A percentile compares a stretch with the other conserved stretches of the same genome.
Evolutionary conservation across 345 rosid genomes (phyloP).

Genomic region (Camelina neglecta): DNA sequence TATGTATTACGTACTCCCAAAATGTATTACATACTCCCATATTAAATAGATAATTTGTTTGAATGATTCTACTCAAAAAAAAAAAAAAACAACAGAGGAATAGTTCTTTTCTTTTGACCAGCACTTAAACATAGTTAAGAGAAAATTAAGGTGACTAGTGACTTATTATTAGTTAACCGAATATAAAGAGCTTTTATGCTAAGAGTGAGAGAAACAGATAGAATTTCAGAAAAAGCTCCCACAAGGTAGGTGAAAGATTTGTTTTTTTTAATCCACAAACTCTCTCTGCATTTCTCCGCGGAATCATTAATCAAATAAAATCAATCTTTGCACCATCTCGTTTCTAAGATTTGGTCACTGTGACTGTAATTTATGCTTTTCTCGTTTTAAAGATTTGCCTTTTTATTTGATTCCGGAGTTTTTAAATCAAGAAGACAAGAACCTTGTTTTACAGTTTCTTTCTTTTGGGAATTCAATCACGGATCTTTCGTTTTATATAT

Average conservation of each 20-base stretch:
- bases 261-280: not conserved
- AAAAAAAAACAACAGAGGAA: not conserved
- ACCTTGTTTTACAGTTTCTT: not conserved
- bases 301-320: not conserved
- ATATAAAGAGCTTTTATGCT: not conserved
- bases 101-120: slow-evolving; percentile 11
- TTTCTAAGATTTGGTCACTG: slow-evolving; percentile 20
- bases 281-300: not conserved
- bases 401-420: not conserved
- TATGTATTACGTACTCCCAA: not conserved
- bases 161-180: not conserved
- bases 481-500: not conserved
- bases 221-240: slow-evolving; percentile 1
- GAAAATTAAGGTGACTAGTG: not conserved
- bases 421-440: not conserved
- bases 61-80: not conserved
- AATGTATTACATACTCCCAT: too few relatives aligned
- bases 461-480: not conserved
- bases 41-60: not conserved
- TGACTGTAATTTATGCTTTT: slow-evolving; percentile 8
- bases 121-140: not conserved
- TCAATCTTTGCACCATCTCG: not conserved
- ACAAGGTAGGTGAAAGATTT: slow-evolving; percentile 32
- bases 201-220: not conserved
- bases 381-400: not conserved